Base-by-base conservation (phyloP, 768 basidiomycete species). In the Lactifluus pinguis region DNA sequence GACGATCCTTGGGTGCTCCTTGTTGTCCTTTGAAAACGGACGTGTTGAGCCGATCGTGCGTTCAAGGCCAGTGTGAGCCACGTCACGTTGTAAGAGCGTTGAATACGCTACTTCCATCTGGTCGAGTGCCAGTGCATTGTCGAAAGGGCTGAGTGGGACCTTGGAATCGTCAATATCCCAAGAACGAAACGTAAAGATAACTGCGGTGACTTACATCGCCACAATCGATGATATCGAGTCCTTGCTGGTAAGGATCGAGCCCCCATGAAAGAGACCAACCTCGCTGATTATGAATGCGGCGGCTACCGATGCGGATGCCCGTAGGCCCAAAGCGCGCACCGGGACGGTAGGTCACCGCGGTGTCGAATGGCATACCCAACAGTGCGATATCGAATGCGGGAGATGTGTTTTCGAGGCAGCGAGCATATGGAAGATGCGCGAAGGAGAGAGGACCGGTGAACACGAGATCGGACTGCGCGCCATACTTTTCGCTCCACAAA, bases 311-410 rank as follows among this genome's bases (percentile, higher is more conserved):
- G 47, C 93, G 83, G 65, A 95, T 90, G 9, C 85, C 92, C 69
- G 82, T 83, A 1, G 92, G 92, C 8, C 92, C 92, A 73, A 95
- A 95, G 9, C 92, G 82, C 13, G 92, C 92, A 5, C 91, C 92
- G 1, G 76, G 73, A 5, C 78, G 73, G 67, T 76, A 80, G 1
- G 76, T 69, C 34, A 73, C 78, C 65, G 75, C 79, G 0, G 87
- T 91, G 66, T 91, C 87, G 66, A 90, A 89, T 0, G 88, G 88
- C 76, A 89, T 82, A 8, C 89, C 92, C 6, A 95, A 72, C 41
- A 95, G 70, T 1, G 88, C 91, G 55, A 95, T 83, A 71, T 94
- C 89, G 67, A 87, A 87, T 3, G 67, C 65, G 14, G 73, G 68
- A 15, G 67, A 68, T 53, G 77, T 75, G 63, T 86, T 34, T 34